Evolutionary conservation across 768 basidiomycete species (phyloP).

Genomic region (Lentinula lateritia): DNA sequence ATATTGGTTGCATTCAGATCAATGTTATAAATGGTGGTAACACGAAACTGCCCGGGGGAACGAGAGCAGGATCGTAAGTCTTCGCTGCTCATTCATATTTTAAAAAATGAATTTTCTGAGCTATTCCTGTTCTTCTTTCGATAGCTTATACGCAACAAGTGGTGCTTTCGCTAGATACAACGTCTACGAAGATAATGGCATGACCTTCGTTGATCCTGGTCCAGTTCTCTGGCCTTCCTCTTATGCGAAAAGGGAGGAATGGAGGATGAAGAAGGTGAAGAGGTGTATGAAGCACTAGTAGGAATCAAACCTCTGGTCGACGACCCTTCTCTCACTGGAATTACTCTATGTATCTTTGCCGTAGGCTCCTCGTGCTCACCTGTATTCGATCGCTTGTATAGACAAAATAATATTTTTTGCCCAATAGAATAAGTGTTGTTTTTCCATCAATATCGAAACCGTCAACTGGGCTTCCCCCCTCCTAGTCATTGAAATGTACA

Average conservation of each 20-base stretch:
- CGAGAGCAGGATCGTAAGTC: conserved; percentile 13
- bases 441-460: too few relatives aligned
- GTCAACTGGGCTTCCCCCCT: too few relatives aligned
- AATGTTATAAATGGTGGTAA: conserved; percentile 14
- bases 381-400: too few relatives aligned
- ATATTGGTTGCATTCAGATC: conserved; percentile 14
- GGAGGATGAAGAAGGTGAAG: conserved; percentile 1
- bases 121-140: not conserved
- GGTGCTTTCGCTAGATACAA: conserved; percentile 15
- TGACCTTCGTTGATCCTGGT: not conserved
- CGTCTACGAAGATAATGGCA: conserved; percentile 4
- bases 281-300: not conserved
- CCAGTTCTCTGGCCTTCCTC: not conserved
- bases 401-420: too few relatives aligned
- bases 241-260: not conserved
- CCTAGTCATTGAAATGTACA: too few relatives aligned
- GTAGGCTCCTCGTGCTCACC: too few relatives aligned
- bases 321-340: too few relatives aligned
- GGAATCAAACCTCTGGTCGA: not conserved
- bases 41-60: conserved; percentile 12
- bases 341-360: too few relatives aligned
- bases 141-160: conserved; percentile 9
- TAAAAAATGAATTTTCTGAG: not conserved
- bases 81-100: not conserved
- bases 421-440: too few relatives aligned